phyloP scores from a whole-genome alignment of 257 asterid genomes.

The Paulownia fortunei region DNA sequence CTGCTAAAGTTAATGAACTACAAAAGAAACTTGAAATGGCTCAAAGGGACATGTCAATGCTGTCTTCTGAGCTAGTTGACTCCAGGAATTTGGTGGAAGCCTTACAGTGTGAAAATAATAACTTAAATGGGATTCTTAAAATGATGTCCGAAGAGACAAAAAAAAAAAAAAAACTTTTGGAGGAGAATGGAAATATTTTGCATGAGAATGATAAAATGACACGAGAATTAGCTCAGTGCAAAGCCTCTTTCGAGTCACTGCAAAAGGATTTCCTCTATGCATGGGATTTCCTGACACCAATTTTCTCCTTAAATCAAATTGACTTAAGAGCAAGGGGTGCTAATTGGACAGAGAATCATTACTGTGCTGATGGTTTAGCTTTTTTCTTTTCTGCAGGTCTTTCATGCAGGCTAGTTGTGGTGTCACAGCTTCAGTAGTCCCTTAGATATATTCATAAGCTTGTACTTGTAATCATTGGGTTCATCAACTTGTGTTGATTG shows the following conservation, averaged over 20 bases:
- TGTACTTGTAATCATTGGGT: too few relatives aligned
- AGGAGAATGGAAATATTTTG: constrained; percentile 52
- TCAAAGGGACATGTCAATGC: constrained; percentile 62
- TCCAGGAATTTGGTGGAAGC: constrained; percentile 56
- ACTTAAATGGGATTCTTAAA: constrained; percentile 46
- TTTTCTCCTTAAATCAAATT: too few relatives aligned
- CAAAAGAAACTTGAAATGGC: constrained; percentile 64
- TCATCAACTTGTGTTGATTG: too few relatives aligned
- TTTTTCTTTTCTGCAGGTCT: too few relatives aligned
- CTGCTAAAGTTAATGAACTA: constrained; percentile 63
- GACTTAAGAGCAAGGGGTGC: too few relatives aligned
- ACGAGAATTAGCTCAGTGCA: constrained; percentile 59
- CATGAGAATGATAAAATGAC: constrained; percentile 59
- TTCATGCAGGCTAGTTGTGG: too few relatives aligned
- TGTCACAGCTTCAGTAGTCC: too few relatives aligned
- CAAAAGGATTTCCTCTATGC: too few relatives aligned
- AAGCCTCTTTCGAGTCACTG: constrained; percentile 57
- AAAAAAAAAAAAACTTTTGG: constrained; percentile 48
- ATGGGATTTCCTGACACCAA: too few relatives aligned
- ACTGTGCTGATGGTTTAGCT: too few relatives aligned
- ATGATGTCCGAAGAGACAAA: constrained; percentile 65
- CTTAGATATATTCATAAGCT: too few relatives aligned
- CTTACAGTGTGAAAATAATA: constrained; percentile 67
- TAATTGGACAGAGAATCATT: too few relatives aligned
- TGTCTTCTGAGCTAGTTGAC: constrained; percentile 67